Base-by-base conservation (phyloP, 75 land plant species). In the Pseudotsuga menziesii region DNA sequence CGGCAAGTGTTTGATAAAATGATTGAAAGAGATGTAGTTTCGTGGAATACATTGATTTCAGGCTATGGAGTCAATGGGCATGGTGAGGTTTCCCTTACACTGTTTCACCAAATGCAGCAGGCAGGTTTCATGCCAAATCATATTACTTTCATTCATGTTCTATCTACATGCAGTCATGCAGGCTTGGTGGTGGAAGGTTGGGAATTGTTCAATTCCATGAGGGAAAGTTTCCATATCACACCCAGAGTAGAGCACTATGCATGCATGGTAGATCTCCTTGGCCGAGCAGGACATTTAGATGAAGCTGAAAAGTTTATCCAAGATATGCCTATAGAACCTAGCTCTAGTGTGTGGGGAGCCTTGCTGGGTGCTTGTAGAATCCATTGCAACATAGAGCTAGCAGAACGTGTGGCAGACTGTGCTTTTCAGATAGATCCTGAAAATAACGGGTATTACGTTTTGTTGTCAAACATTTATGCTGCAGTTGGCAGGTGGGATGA, bases 21-120 rank as follows among this genome's bases (percentile, higher is more conserved):
- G 57, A 20, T 61, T 29, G 41, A 61, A 12, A 83, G 71, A 72
- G 89, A 87, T 78, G 55, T 83, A 12, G 86, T 91, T 29, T 74
- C 90, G 11, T 92, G 94, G 94, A 92, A 89, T 75, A 79, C 88
- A 55, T 25, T 92, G 77, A 83, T 89, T 58, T 77, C 71, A 55
- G 85, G 79, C 22, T 86, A 83, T 78, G 80, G 84, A 61, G 81
- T 85, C 32, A 86, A 92, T 86, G 92, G 90, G 22, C 56, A 56
- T 78, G 15, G 84, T 27, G 57, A 77, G 16, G 39, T 57, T 59
- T 91, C 95, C 73, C 71, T 81, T n/a, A 72, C 78, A 5, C 78
- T 85, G 0, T 83, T 87, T 75, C 7, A 75, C 60, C 80, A 77
- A 55, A 88, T 90, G 89, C 77, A 3, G 41, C 76, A 75, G 16